phyloP scores from a whole-genome alignment of 75 land plant species.

The Pinus albicaulis region DNA sequence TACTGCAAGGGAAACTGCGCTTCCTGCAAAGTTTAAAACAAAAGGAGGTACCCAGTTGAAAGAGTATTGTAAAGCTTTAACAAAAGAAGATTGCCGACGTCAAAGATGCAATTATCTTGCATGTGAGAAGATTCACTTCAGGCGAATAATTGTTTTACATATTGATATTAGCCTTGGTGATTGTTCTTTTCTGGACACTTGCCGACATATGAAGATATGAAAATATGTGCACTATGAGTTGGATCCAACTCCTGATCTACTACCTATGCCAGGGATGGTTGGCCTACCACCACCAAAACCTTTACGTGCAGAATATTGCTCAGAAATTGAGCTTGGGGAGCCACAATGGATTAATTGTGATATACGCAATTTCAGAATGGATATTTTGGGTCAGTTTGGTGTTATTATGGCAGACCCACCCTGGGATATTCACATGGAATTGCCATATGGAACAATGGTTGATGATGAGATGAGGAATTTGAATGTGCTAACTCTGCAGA shows the following conservation, averaged over 20 bases:
- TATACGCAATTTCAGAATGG: conserved; percentile 88
- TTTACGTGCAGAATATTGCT: conserved; percentile 67
- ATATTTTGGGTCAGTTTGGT: conserved; percentile 92
- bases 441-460: conserved; percentile 96
- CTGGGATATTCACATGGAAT: conserved; percentile 99
- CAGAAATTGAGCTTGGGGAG: conserved; percentile 92
- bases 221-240: conserved; percentile 97
- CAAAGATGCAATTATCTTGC: too few species aligned
- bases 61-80: too few species aligned
- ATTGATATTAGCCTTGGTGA: conserved; percentile 92
- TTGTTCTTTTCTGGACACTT: conserved; percentile 92
- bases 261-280: conserved; percentile 24
- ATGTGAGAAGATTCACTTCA: conserved; percentile 20
- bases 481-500: conserved; percentile 91
- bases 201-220: conserved; percentile 96
- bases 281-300: conserved; percentile 55
- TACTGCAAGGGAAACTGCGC: too few species aligned
- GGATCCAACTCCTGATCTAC: conserved; percentile 68
- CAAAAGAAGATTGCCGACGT: too few species aligned
- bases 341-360: conserved; percentile 97
- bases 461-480: conserved; percentile 97
- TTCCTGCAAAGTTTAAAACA: too few species aligned
- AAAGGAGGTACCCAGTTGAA: too few species aligned
- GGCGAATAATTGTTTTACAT: conserved; percentile 88
- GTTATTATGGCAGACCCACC: conserved; percentile 99